These are phyloP conservation scores for Yarrowia alimentaria DNA, from an alignment of 805 yeast species.

Conservation along the genomic window DNA sequence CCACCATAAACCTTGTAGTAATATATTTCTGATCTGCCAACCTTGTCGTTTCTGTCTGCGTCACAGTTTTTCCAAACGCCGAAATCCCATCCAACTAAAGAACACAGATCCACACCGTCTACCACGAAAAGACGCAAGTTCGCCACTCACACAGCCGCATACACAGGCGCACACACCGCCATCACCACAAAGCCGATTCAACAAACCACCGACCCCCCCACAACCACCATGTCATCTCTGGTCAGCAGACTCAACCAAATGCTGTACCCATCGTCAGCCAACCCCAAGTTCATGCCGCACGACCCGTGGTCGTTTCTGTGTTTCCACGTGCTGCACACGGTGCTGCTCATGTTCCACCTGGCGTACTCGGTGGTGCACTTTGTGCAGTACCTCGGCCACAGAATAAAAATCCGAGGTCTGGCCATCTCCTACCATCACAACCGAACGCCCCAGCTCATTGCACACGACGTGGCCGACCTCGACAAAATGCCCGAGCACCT, in stretches of 20 bases:
- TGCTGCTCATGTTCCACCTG: constrained; percentile 30
- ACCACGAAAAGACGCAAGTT: no score
- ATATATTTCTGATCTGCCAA: no score
- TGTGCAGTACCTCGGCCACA: constrained; percentile 14
- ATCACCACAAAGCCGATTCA: no score
- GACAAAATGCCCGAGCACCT: constrained; percentile 74
- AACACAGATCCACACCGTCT: no score
- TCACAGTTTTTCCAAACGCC: no score
- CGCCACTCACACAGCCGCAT: no score
- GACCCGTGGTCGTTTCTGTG: constrained; percentile 14
- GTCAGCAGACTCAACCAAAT: constrained; percentile 21
- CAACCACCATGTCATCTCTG: no score
- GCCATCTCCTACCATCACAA: constrained; percentile 34
- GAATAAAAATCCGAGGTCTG: constrained; percentile 27
- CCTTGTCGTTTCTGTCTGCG: no score
- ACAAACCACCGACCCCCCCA: no score
- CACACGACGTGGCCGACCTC: constrained; percentile 73
- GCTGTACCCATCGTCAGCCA: constrained; percentile 27
- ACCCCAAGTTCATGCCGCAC: constrained; percentile 21
- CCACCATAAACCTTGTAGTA: no score
- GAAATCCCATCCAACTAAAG: no score
- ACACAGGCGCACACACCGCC: no score
- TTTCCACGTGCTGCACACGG: constrained; percentile 29
- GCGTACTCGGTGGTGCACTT: constrained; percentile 26
- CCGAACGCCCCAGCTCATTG: constrained; percentile 67